A percentile compares a stretch with the other conserved stretches of the same genome.
Conservation (phyloP, 306 rosid genomes). For the Hylodesmum podocarpum region DNA sequence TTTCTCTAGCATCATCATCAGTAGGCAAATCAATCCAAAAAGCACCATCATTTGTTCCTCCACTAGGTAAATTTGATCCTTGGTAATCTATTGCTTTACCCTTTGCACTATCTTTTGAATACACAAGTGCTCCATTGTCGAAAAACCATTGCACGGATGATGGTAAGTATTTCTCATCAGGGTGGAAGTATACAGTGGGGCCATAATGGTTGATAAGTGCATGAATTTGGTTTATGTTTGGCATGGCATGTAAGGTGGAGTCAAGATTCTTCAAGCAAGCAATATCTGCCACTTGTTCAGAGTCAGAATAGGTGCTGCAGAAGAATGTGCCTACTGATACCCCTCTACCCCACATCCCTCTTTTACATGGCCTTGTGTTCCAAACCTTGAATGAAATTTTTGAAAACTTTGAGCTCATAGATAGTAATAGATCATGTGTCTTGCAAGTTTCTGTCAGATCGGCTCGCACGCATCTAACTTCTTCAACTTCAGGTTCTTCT, state of each 20-base stretch:
- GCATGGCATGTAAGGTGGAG: conserved; percentile 16
- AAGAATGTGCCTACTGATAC: conserved; percentile 10
- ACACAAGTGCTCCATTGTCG: neutral
- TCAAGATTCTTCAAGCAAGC: conserved; percentile 18
- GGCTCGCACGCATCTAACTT: neutral
- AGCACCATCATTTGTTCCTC: conserved; percentile 58
- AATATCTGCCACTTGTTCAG: neutral
- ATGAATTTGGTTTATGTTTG: conserved; percentile 1
- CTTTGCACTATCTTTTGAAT: conserved; percentile 26
- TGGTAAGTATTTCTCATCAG: conserved; percentile 6
- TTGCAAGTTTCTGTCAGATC: neutral
- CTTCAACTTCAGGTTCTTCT: neutral
- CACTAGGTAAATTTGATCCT: conserved; percentile 67
- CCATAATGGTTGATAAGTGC: neutral
- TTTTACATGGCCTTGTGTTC: conserved; percentile 3
- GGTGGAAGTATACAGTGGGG: conserved; percentile 17
- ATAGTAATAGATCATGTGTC: neutral
- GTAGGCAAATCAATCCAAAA: conserved; percentile 79
- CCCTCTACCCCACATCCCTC: conserved; percentile 2
- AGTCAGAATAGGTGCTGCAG: neutral
- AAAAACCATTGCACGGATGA: conserved; percentile 18
- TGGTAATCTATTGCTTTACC: conserved; percentile 49
- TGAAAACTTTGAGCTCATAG: neutral
- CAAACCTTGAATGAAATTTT: neutral
- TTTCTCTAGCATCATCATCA: conserved; percentile 39